Evolutionary conservation across 768 basidiomycete species (phyloP).

Genomic region (Calvatia gigantea): DNA sequence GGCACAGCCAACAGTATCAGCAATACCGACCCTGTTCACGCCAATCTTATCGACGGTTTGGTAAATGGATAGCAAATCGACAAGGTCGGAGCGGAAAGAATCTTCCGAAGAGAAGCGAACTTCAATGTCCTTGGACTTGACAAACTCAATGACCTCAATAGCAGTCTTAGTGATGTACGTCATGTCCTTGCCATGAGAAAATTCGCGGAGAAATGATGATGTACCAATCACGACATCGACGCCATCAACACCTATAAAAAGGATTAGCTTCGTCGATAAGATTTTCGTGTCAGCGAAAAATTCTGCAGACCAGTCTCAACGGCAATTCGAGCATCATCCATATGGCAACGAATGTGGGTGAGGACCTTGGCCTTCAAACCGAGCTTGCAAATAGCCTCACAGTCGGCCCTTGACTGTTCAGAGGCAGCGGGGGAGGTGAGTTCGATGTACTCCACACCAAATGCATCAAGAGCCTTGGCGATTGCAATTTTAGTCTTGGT

Average conservation of each 20-base stretch:
- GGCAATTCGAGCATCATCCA: conserved; percentile 98
- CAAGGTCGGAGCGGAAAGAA: conserved; percentile 98
- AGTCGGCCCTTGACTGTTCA: conserved; percentile 89
- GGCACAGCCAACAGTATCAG: conserved; percentile 98
- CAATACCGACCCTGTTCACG: conserved; percentile 97
- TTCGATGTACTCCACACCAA: conserved; percentile 99
- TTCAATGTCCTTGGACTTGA: conserved; percentile 99
- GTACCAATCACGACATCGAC: conserved; percentile 99
- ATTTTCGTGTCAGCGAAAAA: conserved; percentile 4
- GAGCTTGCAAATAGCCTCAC: conserved; percentile 98
- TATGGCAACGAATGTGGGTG: conserved; percentile 98
- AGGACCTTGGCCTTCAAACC: conserved; percentile 95
- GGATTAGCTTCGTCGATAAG: conserved; percentile 8
- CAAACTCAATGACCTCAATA: conserved; percentile 97
- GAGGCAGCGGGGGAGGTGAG: conserved; percentile 98
- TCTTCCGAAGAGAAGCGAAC: conserved; percentile 99
- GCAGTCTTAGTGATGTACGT: conserved; percentile 98
- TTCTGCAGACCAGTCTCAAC: conserved; percentile 83
- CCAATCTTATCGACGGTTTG: conserved; percentile 99
- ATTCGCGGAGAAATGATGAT: conserved; percentile 97
- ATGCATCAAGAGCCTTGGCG: conserved; percentile 95
- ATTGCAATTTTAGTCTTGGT: conserved; percentile 99
- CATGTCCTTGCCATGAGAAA: conserved; percentile 99
- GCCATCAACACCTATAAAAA: conserved; percentile 84
- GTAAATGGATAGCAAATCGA: conserved; percentile 97